phyloP scores from a whole-genome alignment of 768 basidiomycete genomes.

The Tylopilus cervinicoccineus region DNA sequence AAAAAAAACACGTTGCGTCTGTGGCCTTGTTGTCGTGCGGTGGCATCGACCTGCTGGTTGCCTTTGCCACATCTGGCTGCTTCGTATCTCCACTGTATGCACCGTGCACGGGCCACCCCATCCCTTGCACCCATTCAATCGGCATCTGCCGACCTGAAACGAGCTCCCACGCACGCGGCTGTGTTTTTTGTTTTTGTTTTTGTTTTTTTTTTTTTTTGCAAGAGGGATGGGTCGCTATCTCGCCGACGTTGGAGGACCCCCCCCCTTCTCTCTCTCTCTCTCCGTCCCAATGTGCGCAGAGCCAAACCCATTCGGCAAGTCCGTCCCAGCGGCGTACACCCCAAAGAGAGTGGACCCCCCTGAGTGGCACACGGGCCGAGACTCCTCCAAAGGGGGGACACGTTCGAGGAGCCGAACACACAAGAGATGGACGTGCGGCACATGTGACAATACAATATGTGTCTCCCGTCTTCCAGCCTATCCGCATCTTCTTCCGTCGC shows the following conservation, averaged over 20 bases:
- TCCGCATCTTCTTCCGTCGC: too few species aligned
- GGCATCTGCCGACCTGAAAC: conserved; percentile 17
- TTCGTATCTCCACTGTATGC: conserved; percentile 24
- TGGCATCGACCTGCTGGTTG: conserved; percentile 4
- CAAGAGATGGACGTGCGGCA: too few species aligned
- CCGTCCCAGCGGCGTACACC: conserved; percentile 1
- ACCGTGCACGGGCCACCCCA: background rate
- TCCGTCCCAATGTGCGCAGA: conserved; percentile 6
- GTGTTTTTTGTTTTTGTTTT: conserved; percentile 2
- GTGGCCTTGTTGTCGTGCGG: conserved; percentile 10
- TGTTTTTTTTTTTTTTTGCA: too few species aligned
- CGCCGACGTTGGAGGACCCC: background rate
- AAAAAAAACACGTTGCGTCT: conserved; percentile 10
- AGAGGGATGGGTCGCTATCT: background rate
- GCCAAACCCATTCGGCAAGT: conserved; percentile 20
- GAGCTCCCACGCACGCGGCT: conserved; percentile 28
- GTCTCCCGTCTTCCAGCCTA: too few species aligned
- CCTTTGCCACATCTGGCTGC: conserved; percentile 8
- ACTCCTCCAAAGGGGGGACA: conserved; percentile 1
- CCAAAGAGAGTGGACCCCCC: background rate
- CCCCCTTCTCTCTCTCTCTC: background rate
- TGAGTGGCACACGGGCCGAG: conserved; percentile 2
- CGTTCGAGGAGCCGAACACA: conserved; percentile 15
- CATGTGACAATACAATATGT: too few species aligned
- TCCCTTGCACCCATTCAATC: conserved; percentile 31